Percentiles rank a stretch among this genome's conserved stretches.
These are phyloP conservation scores for Hygrophorus russula DNA, from an alignment of 768 basidiomycete genomes.

Conservation along the genomic window DNA sequence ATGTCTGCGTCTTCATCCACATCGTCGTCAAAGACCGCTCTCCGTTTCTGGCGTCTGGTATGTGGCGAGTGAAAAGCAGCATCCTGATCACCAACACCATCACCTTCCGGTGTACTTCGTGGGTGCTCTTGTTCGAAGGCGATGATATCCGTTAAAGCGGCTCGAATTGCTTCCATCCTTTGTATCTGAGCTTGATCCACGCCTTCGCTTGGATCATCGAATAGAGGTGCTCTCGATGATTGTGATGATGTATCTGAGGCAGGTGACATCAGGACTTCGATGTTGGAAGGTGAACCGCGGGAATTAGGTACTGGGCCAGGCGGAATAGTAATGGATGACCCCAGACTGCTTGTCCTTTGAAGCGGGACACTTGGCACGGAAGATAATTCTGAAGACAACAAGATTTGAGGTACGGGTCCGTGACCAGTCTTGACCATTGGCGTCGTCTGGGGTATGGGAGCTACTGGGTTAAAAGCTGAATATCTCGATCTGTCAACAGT, in stretches of 20 bases:
- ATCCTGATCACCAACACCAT: conserved; percentile 8
- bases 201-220: conserved; percentile 71
- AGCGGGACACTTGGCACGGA: conserved; percentile 20
- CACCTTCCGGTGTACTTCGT: conserved; percentile 4
- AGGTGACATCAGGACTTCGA: conserved; percentile 79
- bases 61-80: conserved; percentile 7
- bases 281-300: conserved; percentile 36
- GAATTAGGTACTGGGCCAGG: conserved; percentile 15
- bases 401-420: conserved; percentile 10
- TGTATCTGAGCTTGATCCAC: conserved; percentile 46
- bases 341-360: conserved; percentile 29
- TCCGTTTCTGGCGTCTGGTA: conserved; percentile 13
- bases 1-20: conserved; percentile 40
- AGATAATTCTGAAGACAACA: conserved; percentile 24
- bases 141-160: conserved; percentile 93
- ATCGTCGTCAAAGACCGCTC: conserved; percentile 28
- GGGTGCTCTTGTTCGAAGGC: conserved; percentile 56
- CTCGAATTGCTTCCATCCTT: conserved; percentile 93
- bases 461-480: conserved; percentile 9
- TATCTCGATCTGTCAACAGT: conserved; percentile 8
- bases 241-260: conserved; percentile 38
- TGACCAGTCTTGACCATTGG: conserved; percentile 10
- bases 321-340: conserved; percentile 19
- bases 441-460: conserved; percentile 1
- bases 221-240: conserved; percentile 61